Evolutionary conservation across 208 protist genomes (phyloP).

Genomic region (Leishmania major): DNA sequence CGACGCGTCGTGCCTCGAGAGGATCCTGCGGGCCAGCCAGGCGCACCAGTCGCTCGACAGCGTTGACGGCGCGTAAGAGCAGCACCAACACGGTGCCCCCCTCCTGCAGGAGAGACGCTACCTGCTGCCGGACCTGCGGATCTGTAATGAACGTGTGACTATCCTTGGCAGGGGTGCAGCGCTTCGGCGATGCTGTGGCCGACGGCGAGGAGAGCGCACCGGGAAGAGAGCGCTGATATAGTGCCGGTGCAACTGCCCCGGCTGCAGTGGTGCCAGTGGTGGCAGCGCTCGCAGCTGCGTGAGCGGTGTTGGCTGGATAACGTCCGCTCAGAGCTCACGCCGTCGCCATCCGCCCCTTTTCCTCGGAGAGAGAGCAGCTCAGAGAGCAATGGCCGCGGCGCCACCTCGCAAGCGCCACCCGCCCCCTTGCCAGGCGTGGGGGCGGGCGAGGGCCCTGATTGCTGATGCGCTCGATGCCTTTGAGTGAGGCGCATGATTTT

Average conservation of each 20-base stretch:
- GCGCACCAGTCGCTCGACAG: constrained; percentile 57
- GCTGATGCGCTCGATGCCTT: constrained; percentile 6
- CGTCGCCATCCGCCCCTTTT: not conserved
- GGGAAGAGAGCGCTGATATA: not conserved
- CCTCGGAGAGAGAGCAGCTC: not conserved
- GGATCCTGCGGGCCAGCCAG: constrained; percentile 77
- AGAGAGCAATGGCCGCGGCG: not conserved
- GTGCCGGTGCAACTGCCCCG: not conserved
- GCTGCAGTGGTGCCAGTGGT: not conserved
- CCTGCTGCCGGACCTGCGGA: constrained; percentile 26
- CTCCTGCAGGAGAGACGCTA: constrained; percentile 45
- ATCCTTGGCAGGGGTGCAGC: not conserved
- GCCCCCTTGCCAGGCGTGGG: not conserved
- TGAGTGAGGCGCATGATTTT: constrained; percentile 25
- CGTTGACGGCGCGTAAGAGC: constrained; percentile 55
- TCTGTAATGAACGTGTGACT: constrained; percentile 9
- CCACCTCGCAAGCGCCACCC: not conserved
- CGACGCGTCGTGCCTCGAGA: constrained; percentile 43
- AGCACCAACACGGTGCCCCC: constrained; percentile 64
- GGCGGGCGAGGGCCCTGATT: not conserved
- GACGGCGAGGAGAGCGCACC: not conserved
- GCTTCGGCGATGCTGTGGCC: not conserved
- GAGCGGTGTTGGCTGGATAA: not conserved
- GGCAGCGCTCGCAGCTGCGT: not conserved
- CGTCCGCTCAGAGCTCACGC: not conserved